phyloP scores from a whole-genome alignment of 1,284 basidiomycete genomes.

The Sanghuangporus weigelae region DNA sequence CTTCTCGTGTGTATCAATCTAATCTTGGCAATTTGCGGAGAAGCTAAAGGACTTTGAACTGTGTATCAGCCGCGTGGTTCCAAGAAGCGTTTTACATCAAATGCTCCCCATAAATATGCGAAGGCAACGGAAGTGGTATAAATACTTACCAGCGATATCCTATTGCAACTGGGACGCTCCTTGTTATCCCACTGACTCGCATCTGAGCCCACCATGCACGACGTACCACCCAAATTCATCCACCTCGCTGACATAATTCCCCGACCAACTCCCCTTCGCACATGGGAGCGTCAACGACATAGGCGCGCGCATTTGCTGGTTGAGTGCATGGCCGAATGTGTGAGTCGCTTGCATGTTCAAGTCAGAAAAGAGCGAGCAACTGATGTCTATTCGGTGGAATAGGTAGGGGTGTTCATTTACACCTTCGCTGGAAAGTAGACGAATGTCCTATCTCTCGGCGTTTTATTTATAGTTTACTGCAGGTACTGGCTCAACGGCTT shows the following conservation, averaged over 20 bases:
- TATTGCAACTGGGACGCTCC: too few species aligned
- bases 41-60: neutral
- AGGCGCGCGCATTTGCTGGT: slow-evolving; percentile 45
- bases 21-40: neutral
- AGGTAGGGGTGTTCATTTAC: slow-evolving; percentile 44
- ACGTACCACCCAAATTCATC: slow-evolving; percentile 24
- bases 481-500: slow-evolving; percentile 58
- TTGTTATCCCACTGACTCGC: too few species aligned
- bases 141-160: too few species aligned
- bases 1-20: neutral
- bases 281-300: slow-evolving; percentile 53
- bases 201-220: slow-evolving; percentile 3
- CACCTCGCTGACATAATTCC: slow-evolving; percentile 37
- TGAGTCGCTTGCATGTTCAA: slow-evolving; percentile 25
- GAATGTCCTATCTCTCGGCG: neutral
- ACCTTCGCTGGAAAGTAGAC: slow-evolving; percentile 46
- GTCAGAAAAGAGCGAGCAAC: neutral
- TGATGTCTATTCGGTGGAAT: neutral
- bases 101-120: neutral
- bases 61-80: neutral
- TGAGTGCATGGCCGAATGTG: slow-evolving; percentile 57
- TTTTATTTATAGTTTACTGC: slow-evolving; percentile 6
- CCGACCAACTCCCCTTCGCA: slow-evolving; percentile 35
- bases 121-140: neutral
- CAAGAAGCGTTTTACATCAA: neutral